Conservation (phyloP, 192 early-diverging fungal genomes). For the Funneliformis mosseae region DNA sequence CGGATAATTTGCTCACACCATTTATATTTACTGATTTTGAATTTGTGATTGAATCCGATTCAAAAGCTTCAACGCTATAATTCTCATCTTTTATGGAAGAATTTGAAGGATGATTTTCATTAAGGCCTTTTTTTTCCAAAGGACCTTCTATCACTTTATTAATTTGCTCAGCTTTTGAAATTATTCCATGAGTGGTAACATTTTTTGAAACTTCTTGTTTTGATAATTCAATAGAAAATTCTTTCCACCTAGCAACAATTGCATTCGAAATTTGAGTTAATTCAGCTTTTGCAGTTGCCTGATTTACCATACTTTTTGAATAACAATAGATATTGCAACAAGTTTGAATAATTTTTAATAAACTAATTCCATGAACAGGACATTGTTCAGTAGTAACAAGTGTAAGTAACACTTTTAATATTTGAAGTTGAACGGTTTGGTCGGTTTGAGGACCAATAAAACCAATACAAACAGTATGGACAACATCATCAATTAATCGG, state of each 20-base stretch:
- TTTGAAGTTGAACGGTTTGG: slow-evolving; percentile 48
- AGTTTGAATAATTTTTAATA: slow-evolving; percentile 50
- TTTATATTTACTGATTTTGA: not conserved
- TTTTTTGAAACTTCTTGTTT: slow-evolving; percentile 12
- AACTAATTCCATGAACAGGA: slow-evolving; percentile 46
- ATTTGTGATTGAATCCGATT: not conserved
- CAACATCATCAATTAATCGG: slow-evolving; percentile 49
- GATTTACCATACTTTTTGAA: slow-evolving; percentile 44
- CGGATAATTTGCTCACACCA: not conserved
- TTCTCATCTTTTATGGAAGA: not conserved
- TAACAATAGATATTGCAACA: slow-evolving; percentile 51
- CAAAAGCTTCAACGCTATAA: not conserved
- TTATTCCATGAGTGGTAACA: not conserved
- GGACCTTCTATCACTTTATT: not conserved
- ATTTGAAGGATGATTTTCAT: not conserved
- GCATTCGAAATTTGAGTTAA: slow-evolving; percentile 51
- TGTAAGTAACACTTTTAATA: slow-evolving; percentile 50
- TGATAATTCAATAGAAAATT: slow-evolving; percentile 24
- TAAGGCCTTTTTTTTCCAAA: not conserved
- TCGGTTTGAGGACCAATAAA: slow-evolving; percentile 46
- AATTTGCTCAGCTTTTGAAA: not conserved
- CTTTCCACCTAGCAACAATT: slow-evolving; percentile 46
- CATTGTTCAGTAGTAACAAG: slow-evolving; percentile 47
- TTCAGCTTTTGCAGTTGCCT: slow-evolving; percentile 51
- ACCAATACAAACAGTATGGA: slow-evolving; percentile 48